phyloP scores from a whole-genome alignment of 306 rosid species.

The Oxytropis ochrocephala region DNA sequence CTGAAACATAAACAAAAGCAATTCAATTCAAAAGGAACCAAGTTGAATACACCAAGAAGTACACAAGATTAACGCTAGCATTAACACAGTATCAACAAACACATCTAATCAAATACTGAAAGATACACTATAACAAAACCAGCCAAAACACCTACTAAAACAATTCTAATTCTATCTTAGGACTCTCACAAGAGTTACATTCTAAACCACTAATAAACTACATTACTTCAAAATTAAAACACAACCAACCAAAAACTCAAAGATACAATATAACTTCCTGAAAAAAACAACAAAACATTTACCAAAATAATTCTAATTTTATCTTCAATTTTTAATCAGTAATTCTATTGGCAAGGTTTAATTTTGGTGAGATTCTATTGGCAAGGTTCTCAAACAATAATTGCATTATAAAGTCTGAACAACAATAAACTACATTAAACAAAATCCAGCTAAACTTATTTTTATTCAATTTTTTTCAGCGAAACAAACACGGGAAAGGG shows the following conservation, averaged over 20 bases:
- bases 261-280: not conserved
- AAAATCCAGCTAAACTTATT: not conserved
- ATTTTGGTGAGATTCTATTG: too few relatives aligned
- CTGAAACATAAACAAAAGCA: slow-evolving; percentile 37
- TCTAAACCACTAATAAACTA: too few relatives aligned
- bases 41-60: not conserved
- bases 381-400: not conserved
- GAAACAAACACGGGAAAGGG: not conserved
- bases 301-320: not conserved
- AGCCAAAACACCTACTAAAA: too few relatives aligned
- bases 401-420: not conserved
- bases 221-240: too few relatives aligned
- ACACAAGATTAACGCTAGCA: not conserved
- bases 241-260: not conserved
- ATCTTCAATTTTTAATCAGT: not conserved
- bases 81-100: not conserved
- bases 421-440: not conserved
- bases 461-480: not conserved
- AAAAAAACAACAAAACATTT: not conserved
- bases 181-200: too few relatives aligned
- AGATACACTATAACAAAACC: not conserved
- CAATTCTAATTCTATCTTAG: too few relatives aligned
- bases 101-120: not conserved
- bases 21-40: not conserved
- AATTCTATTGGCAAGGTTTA: not conserved